phyloP scores from a whole-genome alignment of 768 basidiomycete species.

The Auricularia heimuer region DNA sequence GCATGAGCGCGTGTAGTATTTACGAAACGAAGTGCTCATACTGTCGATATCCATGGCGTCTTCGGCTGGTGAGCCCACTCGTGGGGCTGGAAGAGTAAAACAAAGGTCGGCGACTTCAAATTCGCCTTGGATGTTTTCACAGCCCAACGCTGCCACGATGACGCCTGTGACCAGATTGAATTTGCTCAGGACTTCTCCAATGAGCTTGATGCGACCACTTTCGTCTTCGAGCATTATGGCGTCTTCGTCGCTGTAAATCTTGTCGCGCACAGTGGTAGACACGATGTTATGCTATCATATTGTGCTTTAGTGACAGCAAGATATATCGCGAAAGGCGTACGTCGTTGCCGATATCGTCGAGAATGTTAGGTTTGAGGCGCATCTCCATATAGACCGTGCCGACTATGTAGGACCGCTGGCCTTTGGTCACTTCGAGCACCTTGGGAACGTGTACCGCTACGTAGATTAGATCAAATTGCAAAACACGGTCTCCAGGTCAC shows the following conservation, averaged over 20 bases:
- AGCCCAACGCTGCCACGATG: slow-evolving; percentile 80
- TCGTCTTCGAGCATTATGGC: slow-evolving; percentile 91
- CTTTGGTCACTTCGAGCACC: slow-evolving; percentile 80
- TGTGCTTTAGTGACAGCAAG: slow-evolving; percentile 5
- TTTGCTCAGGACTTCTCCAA: slow-evolving; percentile 58
- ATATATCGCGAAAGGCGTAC: slow-evolving; percentile 37
- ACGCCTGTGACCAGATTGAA: slow-evolving; percentile 80
- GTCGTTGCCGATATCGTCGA: slow-evolving; percentile 88
- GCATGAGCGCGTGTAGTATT: not conserved
- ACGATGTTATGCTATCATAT: slow-evolving; percentile 71
- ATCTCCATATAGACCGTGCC: slow-evolving; percentile 99
- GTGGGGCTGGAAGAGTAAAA: slow-evolving; percentile 72
- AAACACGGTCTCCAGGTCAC: slow-evolving; percentile 1
- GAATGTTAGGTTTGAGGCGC: slow-evolving; percentile 97
- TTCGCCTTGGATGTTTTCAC: slow-evolving; percentile 81
- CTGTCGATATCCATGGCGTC: slow-evolving; percentile 66
- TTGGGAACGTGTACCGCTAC: slow-evolving; percentile 52
- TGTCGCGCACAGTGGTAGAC: slow-evolving; percentile 63
- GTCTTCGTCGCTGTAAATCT: slow-evolving; percentile 72
- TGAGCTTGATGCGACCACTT: slow-evolving; percentile 81
- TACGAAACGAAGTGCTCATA: slow-evolving; percentile 22
- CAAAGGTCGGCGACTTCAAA: slow-evolving; percentile 91
- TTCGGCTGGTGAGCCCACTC: slow-evolving; percentile 21
- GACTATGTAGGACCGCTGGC: slow-evolving; percentile 78
- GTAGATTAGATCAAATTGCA: not conserved